Percentiles rank a stretch among this genome's conserved stretches.
phyloP scores from a whole-genome alignment of 805 yeast species.

The Ogataea dorogensis region DNA sequence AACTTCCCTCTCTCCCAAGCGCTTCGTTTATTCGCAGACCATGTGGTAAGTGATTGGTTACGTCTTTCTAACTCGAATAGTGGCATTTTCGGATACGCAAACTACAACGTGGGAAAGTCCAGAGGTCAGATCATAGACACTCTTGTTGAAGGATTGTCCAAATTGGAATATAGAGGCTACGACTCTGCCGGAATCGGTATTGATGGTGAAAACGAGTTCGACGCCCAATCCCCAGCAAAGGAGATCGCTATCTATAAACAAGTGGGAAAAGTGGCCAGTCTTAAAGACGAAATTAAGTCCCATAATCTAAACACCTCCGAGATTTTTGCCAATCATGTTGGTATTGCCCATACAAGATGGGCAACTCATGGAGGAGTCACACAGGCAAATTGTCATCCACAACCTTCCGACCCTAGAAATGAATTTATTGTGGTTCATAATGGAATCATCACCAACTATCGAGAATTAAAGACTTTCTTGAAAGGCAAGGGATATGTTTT shows the following conservation, averaged over 20 bases:
- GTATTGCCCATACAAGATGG: conserved; percentile 99
- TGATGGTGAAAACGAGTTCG: conserved; percentile 69
- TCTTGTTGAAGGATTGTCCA: conserved; percentile 76
- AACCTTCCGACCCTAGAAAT: conserved; percentile 75
- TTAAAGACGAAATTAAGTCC: conserved; percentile 60
- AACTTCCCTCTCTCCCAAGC: too few relatives aligned
- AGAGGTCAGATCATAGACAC: conserved; percentile 92
- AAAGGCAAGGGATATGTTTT: conserved; percentile 75
- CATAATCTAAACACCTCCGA: conserved; percentile 55
- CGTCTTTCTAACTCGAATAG: conserved; percentile 34
- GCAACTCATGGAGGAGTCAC: conserved; percentile 98
- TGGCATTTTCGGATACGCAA: conserved; percentile 98
- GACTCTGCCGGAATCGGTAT: conserved; percentile 97
- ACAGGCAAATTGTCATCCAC: conserved; percentile 90
- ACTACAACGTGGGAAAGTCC: conserved; percentile 86
- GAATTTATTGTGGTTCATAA: conserved; percentile 95
- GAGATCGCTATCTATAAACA: conserved; percentile 75
- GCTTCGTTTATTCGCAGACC: conserved; percentile 4
- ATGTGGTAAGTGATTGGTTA: conserved; percentile 14
- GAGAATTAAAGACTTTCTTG: conserved; percentile 84
- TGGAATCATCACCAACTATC: conserved; percentile 95
- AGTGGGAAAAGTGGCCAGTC: conserved; percentile 86
- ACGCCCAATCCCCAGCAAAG: conserved; percentile 40
- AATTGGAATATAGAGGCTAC: conserved; percentile 96
- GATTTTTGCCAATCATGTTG: conserved; percentile 80